Evolutionary conservation across 176 grass and related monocot genomes (phyloP).

Genomic region (Ananas comosus): DNA sequence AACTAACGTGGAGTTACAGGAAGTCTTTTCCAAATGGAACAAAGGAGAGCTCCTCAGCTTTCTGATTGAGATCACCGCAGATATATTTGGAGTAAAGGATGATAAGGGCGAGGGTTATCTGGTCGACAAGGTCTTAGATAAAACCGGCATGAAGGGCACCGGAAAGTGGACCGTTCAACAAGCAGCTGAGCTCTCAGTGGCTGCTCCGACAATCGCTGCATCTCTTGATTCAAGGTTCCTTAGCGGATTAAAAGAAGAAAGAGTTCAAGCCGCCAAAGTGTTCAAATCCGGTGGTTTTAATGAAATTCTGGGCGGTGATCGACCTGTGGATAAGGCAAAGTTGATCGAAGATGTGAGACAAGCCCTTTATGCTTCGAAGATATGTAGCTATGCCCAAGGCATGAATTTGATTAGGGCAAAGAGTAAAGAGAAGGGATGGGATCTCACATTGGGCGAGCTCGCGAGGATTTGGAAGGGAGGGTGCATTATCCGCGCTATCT

Average conservation of each 20-base stretch:
- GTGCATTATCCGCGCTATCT: slow-evolving; percentile 79
- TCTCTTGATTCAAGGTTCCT: slow-evolving; percentile 82
- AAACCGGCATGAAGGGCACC: slow-evolving; percentile 79
- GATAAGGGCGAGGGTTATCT: slow-evolving; percentile 58
- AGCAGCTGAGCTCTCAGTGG: slow-evolving; percentile 68
- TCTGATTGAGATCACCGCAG: slow-evolving; percentile 68
- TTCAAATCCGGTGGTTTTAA: slow-evolving; percentile 39
- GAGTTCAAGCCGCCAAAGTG: slow-evolving; percentile 48
- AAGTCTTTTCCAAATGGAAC: slow-evolving; percentile 82
- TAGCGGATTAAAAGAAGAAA: slow-evolving; percentile 60
- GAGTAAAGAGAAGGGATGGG: slow-evolving; percentile 62
- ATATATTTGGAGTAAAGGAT: slow-evolving; percentile 80
- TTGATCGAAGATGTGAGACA: slow-evolving; percentile 68
- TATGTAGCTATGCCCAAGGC: slow-evolving; percentile 71
- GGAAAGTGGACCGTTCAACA: slow-evolving; percentile 84
- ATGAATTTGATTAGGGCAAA: slow-evolving; percentile 85
- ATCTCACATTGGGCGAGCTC: slow-evolving; percentile 64
- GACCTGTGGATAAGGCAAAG: slow-evolving; percentile 54
- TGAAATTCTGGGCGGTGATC: slow-evolving; percentile 5
- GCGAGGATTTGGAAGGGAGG: slow-evolving; percentile 89
- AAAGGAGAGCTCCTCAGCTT: slow-evolving; percentile 84
- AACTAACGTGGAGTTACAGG: slow-evolving; percentile 58
- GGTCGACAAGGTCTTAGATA: slow-evolving; percentile 82
- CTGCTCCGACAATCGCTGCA: slow-evolving; percentile 68
- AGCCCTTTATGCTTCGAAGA: slow-evolving; percentile 68